Conservation (phyloP, 768 basidiomycete species). For the Paxillus involutus region DNA sequence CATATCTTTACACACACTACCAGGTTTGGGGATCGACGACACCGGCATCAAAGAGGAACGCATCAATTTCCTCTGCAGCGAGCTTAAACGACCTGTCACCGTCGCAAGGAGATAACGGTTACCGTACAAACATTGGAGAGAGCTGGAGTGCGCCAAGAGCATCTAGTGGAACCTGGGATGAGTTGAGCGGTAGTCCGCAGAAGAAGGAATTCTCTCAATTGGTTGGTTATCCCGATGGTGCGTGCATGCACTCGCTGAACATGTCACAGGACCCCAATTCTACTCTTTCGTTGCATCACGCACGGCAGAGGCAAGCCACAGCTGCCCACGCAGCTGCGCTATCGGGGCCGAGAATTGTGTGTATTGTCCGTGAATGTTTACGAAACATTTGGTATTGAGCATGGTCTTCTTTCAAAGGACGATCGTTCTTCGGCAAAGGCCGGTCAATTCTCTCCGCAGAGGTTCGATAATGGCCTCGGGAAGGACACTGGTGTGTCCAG, state of each 20-base stretch:
- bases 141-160: conserved; percentile 52
- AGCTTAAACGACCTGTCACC: conserved; percentile 50
- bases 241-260: conserved; percentile 10
- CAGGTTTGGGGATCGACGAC: conserved; percentile 61
- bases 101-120: conserved; percentile 44
- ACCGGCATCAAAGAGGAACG: conserved; percentile 53
- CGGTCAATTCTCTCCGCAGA: conserved; percentile 54
- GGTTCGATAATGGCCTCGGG: conserved; percentile 46
- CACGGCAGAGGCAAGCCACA: conserved; percentile 46
- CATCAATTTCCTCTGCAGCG: conserved; percentile 60
- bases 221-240: conserved; percentile 35
- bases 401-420: conserved; percentile 36
- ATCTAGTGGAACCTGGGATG: conserved; percentile 62
- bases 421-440: conserved; percentile 47
- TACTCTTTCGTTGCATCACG: conserved; percentile 43
- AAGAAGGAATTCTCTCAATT: conserved; percentile 50
- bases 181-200: conserved; percentile 45
- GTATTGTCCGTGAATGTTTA: conserved; percentile 9
- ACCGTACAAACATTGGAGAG: conserved; percentile 48
- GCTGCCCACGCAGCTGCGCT: conserved; percentile 38
- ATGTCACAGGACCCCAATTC: conserved; percentile 40
- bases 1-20: conserved; percentile 6
- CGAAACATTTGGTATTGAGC: conserved; percentile 17
- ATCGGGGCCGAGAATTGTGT: conserved; percentile 41
- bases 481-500: conserved; percentile 38